phyloP scores from a whole-genome alignment of 495 filamentous ascomycete genomes.

The Thozetella sp. region DNA sequence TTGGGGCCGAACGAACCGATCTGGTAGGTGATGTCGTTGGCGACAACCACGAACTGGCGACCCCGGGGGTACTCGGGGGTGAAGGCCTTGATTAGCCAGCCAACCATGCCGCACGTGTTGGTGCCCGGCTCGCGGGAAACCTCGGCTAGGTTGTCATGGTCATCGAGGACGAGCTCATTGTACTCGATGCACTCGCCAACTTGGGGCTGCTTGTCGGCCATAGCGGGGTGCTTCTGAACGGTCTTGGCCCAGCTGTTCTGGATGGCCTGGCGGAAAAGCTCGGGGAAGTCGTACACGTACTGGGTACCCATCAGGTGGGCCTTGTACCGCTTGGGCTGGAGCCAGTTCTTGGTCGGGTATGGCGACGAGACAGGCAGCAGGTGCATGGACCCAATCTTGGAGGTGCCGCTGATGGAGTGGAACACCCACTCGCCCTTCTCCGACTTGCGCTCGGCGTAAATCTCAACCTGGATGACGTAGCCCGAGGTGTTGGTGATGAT shows the following conservation, averaged over 20 bases:
- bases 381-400: conserved; percentile 95
- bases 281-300: conserved; percentile 99
- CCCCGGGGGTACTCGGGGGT: conserved; percentile 97
- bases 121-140: conserved; percentile 92
- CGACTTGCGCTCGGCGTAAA: conserved; percentile 96
- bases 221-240: conserved; percentile 66
- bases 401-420: conserved; percentile 94
- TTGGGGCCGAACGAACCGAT: conserved; percentile 96
- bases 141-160: conserved; percentile 88
- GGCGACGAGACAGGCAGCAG: conserved; percentile 86
- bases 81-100: conserved; percentile 94
- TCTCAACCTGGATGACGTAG: conserved; percentile 97
- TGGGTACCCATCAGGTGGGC: conserved; percentile 98
- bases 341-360: conserved; percentile 97
- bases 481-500: conserved; percentile 98
- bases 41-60: conserved; percentile 89
- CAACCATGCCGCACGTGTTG: conserved; percentile 97
- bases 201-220: conserved; percentile 80
- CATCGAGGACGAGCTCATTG: conserved; percentile 91
- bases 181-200: conserved; percentile 93
- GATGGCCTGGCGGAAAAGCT: conserved; percentile 97
- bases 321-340: conserved; percentile 99
- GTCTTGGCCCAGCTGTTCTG: conserved; percentile 90
- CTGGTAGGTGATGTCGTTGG: conserved; percentile 99
- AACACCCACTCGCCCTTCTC: conserved; percentile 97